Evolutionary conservation across 2,329 filamentous ascomycete species (phyloP).

Genomic region (Scedosporium aurantiacum): DNA sequence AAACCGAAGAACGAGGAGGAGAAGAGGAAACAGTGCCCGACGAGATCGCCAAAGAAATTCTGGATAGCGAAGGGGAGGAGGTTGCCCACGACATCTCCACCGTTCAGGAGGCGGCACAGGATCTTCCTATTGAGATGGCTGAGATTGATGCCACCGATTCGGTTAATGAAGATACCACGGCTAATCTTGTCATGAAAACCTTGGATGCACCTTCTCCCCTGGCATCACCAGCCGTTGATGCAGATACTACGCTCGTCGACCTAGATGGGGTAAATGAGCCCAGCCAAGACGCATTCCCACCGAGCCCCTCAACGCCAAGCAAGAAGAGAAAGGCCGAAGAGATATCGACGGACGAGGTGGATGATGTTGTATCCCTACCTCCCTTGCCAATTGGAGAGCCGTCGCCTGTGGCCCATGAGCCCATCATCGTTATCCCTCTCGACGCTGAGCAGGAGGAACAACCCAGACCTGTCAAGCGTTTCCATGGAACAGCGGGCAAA

Average conservation of each 20-base stretch:
- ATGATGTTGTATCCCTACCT: background rate
- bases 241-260: background rate
- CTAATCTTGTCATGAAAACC: too few relatives aligned
- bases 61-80: too few relatives aligned
- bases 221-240: background rate
- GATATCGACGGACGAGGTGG: conserved; percentile 7
- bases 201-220: too few relatives aligned
- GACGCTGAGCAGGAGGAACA: background rate
- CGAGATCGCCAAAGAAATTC: too few relatives aligned
- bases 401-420: background rate
- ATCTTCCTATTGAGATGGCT: too few relatives aligned
- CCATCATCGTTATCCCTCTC: background rate
- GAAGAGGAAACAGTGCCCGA: too few relatives aligned
- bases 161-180: too few relatives aligned
- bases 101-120: too few relatives aligned
- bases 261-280: background rate
- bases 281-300: background rate
- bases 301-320: background rate
- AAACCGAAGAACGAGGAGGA: too few relatives aligned
- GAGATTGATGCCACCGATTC: too few relatives aligned
- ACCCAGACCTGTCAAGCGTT: conserved; percentile 16
- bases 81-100: too few relatives aligned
- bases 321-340: conserved; percentile 9
- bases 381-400: background rate
- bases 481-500: conserved; percentile 19